phyloP scores from a whole-genome alignment of 495 filamentous ascomycete genomes.

The Chlorociboria aeruginascens region DNA sequence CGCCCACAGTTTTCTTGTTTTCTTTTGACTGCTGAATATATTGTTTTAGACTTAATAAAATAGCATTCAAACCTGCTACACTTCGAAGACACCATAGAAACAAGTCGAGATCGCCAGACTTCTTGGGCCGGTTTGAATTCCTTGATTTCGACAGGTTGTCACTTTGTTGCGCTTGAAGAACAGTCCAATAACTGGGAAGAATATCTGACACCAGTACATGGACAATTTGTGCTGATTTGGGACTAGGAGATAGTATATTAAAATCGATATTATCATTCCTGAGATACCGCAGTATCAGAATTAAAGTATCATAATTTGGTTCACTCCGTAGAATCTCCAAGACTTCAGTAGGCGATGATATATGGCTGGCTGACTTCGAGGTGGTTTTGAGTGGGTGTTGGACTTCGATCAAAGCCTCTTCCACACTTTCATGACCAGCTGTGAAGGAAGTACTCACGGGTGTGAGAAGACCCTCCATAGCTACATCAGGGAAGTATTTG shows the following conservation, averaged over 20 bases:
- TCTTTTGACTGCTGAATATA: slow-evolving; percentile 35
- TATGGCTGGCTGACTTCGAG: slow-evolving; percentile 19
- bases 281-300: slow-evolving; percentile 40
- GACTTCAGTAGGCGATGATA: slow-evolving; percentile 36
- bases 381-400: not conserved
- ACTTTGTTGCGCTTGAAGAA: slow-evolving; percentile 35
- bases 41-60: slow-evolving; percentile 49
- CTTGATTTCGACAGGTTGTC: slow-evolving; percentile 10
- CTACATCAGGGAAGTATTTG: slow-evolving; percentile 5
- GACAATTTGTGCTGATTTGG: slow-evolving; percentile 56
- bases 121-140: slow-evolving; percentile 1
- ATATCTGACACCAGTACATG: slow-evolving; percentile 56
- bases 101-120: slow-evolving; percentile 22
- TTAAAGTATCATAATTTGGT: slow-evolving; percentile 48
- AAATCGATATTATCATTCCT: slow-evolving; percentile 31
- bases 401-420: slow-evolving; percentile 14
- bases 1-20: slow-evolving; percentile 23
- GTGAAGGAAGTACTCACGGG: slow-evolving; percentile 34
- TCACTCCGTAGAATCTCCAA: slow-evolving; percentile 51
- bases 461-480: slow-evolving; percentile 39
- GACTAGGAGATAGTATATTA: slow-evolving; percentile 49
- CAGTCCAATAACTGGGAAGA: slow-evolving; percentile 67
- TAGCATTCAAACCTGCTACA: slow-evolving; percentile 57
- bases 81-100: slow-evolving; percentile 61
- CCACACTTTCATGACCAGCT: slow-evolving; percentile 16